phyloP scores from a whole-genome alignment of 2,329 filamentous ascomycete species.

The Pyricularia grisea region DNA sequence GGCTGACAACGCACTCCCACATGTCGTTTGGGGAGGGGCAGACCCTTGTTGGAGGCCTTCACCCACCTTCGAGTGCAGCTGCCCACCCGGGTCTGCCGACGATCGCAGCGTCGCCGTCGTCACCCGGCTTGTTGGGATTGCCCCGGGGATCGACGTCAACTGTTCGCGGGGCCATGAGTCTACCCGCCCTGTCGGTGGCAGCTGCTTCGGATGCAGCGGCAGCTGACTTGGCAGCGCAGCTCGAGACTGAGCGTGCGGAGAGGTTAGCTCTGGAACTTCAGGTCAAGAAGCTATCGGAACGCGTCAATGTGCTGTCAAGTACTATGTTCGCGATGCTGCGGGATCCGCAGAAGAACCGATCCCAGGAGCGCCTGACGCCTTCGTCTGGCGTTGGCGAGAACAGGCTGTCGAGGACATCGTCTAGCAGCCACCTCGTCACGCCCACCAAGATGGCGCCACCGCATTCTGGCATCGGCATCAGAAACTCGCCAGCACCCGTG shows the following conservation, averaged over 20 bases:
- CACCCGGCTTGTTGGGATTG: constrained; percentile 12
- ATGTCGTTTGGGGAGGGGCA: constrained; percentile 36
- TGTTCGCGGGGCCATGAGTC: constrained; percentile 35
- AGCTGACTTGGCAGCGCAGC: constrained; percentile 32
- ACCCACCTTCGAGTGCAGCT: constrained; percentile 22
- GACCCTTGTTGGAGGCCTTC: constrained; percentile 33
- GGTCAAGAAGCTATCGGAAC: constrained; percentile 42
- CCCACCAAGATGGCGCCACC: constrained; percentile 10
- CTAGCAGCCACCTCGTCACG: background rate
- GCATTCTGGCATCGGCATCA: constrained; percentile 24
- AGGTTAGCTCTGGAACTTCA: constrained; percentile 46
- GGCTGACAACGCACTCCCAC: constrained; percentile 21
- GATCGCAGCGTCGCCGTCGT: constrained; percentile 8
- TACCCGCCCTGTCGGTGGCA: constrained; percentile 29
- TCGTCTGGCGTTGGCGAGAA: background rate
- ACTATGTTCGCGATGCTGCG: constrained; percentile 28
- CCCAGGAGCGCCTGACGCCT: constrained; percentile 15
- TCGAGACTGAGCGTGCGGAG: constrained; percentile 47
- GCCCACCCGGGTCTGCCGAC: constrained; percentile 16
- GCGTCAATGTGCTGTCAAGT: constrained; percentile 35
- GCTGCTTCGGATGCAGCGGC: constrained; percentile 12
- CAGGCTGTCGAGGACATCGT: background rate
- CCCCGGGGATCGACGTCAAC: constrained; percentile 36
- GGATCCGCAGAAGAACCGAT: constrained; percentile 23
- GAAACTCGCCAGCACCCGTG: background rate